Evolutionary conservation across 306 rosid species (phyloP), one percentile per base, ranked within the genome.

Genomic region (Comarum palustre): DNA sequence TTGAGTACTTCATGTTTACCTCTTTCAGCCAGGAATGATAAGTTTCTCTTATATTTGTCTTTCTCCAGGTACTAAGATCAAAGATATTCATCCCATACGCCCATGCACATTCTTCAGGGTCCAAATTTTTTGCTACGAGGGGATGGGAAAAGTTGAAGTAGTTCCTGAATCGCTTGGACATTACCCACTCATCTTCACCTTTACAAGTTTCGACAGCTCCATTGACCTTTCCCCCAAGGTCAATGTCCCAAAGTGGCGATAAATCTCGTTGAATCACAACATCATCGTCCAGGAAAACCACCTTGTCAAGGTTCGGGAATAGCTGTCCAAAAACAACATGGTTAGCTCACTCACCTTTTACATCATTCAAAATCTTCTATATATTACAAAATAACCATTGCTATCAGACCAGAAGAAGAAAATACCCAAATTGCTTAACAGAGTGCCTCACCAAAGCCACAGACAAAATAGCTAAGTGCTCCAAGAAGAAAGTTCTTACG

Each of bases 41-140:
- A 17, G 87, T 87, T 67, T 91, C 96, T 83, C 90, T 79, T 62
- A 95, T 88, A 52, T 81, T 85, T 77, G 99, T 86, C 60, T 59
- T 66, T 81, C 99, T 91, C 99, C 99, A 95, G 61, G 78, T 79
- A 57, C 72, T 90, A 61, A 95, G 84, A 87, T 95, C 97, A 82
- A 95, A 95, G 52, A 95, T 14, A 83, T 95, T 95, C 99, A 95
- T 91, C 79, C 97, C 96, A 69, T 91, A 95, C 71, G 99, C 99
- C 99, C 99, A 95, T n/a, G 97, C 99, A 83, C 99, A 95, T 75
- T 95, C 96, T 47, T 91, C 89, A 71, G 99, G 97, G 77, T 95
- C 87, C 84, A 95, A 83, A 82, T 86, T 71, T 73, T 82, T 72
- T 63, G 82, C 77, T 69, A 95, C 67, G 52, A 84, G 84, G 52